A percentile compares a stretch with the other conserved stretches of the same genome.
phyloP scores from a whole-genome alignment of 163 green algal genomes.

The Prototheca stagnorum region DNA sequence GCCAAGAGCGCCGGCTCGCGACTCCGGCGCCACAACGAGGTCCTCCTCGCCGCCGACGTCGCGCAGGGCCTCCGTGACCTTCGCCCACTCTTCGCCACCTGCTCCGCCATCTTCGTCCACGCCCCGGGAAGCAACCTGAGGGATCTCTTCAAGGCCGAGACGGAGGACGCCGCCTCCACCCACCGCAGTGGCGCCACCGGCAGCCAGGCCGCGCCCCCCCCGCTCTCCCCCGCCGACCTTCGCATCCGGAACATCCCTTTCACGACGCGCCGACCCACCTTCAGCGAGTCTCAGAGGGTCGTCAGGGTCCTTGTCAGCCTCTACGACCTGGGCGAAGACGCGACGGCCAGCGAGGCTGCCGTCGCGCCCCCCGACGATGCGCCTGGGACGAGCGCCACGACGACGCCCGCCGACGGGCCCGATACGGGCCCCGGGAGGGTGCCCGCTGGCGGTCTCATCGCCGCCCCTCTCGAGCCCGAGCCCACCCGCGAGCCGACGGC shows the following conservation, averaged over 20 bases:
- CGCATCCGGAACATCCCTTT: conserved; percentile 65
- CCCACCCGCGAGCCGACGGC: no score
- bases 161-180: no score
- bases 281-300: conserved; percentile 63
- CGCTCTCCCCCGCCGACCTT: conserved; percentile 34
- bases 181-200: no score
- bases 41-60: conserved; percentile 5
- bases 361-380: no score
- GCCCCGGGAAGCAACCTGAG: conserved; percentile 26
- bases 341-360: neutral
- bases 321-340: conserved; percentile 15
- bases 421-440: no score
- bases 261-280: conserved; percentile 64
- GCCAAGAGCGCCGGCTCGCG: conserved; percentile 62
- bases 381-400: no score
- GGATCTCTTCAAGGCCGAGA: conserved; percentile 19
- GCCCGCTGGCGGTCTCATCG: no score
- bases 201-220: no score
- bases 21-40: conserved; percentile 77
- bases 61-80: conserved; percentile 45
- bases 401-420: no score
- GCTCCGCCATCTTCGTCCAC: conserved; percentile 52
- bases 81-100: conserved; percentile 26
- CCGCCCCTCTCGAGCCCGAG: no score
- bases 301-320: conserved; percentile 40